Conservation (phyloP, 768 basidiomycete genomes). For the Mycena indigotica region DNA sequence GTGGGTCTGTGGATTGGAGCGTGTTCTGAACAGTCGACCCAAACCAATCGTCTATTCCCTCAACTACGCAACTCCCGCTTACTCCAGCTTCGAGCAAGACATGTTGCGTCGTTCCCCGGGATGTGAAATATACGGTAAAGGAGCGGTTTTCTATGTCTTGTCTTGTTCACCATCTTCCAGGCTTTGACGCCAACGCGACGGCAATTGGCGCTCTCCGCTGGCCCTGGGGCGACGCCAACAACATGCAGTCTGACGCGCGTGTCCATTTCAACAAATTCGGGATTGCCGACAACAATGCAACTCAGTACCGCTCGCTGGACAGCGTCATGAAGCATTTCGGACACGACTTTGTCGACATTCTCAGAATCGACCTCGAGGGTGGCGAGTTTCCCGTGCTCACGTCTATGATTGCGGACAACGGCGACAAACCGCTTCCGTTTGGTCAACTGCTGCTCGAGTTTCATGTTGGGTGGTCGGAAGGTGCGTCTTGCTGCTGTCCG, state of each 20-base stretch:
- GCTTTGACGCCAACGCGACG: slow-evolving; percentile 15
- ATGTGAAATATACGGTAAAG: slow-evolving; percentile 36
- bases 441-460: slow-evolving; percentile 39
- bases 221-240: slow-evolving; percentile 28
- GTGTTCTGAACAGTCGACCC: slow-evolving; percentile 37
- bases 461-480: slow-evolving; percentile 16
- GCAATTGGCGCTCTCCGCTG: neutral
- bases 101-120: slow-evolving; percentile 32
- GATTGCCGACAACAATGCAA: slow-evolving; percentile 34
- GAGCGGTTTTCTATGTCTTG: neutral
- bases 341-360: slow-evolving; percentile 13
- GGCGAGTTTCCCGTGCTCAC: slow-evolving; percentile 49
- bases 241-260: slow-evolving; percentile 31
- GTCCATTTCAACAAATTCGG: slow-evolving; percentile 46
- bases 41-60: slow-evolving; percentile 50
- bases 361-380: slow-evolving; percentile 48
- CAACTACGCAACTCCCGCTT: slow-evolving; percentile 39
- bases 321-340: slow-evolving; percentile 47
- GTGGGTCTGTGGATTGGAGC: slow-evolving; percentile 52
- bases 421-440: slow-evolving; percentile 41
- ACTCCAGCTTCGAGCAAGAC: slow-evolving; percentile 47
- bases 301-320: slow-evolving; percentile 46
- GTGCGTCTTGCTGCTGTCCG: neutral
- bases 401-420: slow-evolving; percentile 41
- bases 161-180: neutral